Percentiles rank a stretch among this genome's conserved stretches.
These are phyloP conservation scores for Phytophthora pini DNA, from an alignment of 352 stramenopile species.

Conservation along the genomic window DNA sequence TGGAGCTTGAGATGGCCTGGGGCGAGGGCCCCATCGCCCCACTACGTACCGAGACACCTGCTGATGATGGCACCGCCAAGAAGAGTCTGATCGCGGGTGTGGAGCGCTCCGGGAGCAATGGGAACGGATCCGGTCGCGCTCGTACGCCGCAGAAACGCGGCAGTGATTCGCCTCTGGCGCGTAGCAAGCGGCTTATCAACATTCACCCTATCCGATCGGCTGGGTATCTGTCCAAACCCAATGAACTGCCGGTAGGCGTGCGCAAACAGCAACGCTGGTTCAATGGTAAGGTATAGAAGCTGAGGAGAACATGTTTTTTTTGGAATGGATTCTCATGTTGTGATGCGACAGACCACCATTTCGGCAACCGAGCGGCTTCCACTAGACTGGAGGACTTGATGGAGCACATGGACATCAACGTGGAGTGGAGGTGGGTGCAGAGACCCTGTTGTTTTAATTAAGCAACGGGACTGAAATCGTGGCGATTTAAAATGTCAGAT, in stretches of 20 bases:
- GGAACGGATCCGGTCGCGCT: conserved; percentile 66
- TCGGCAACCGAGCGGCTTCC: conserved; percentile 76
- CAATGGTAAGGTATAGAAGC: conserved; percentile 52
- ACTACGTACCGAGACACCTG: conserved; percentile 41
- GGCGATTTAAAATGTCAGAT: conserved; percentile 41
- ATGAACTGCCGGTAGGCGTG: conserved; percentile 67
- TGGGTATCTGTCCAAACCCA: conserved; percentile 68
- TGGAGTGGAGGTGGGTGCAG: conserved; percentile 75
- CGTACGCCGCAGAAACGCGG: conserved; percentile 71
- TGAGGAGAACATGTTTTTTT: background rate
- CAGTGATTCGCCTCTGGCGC: conserved; percentile 57
- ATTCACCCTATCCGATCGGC: conserved; percentile 78
- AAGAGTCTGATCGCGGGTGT: conserved; percentile 24
- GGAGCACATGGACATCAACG: conserved; percentile 89
- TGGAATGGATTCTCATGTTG: conserved; percentile 1
- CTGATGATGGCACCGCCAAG: conserved; percentile 16
- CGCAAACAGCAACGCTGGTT: conserved; percentile 89
- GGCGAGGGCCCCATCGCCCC: conserved; percentile 78
- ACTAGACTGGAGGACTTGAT: conserved; percentile 84
- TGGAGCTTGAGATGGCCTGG: conserved; percentile 83
- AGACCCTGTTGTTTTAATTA: background rate
- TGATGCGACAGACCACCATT: conserved; percentile 71
- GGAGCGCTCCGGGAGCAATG: conserved; percentile 61
- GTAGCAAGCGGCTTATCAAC: conserved; percentile 82
- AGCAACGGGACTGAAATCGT: background rate